Percentiles rank a stretch among this genome's conserved stretches.
phyloP scores from a whole-genome alignment of 2,329 filamentous ascomycete genomes.

The Verticillium albo-atrum region DNA sequence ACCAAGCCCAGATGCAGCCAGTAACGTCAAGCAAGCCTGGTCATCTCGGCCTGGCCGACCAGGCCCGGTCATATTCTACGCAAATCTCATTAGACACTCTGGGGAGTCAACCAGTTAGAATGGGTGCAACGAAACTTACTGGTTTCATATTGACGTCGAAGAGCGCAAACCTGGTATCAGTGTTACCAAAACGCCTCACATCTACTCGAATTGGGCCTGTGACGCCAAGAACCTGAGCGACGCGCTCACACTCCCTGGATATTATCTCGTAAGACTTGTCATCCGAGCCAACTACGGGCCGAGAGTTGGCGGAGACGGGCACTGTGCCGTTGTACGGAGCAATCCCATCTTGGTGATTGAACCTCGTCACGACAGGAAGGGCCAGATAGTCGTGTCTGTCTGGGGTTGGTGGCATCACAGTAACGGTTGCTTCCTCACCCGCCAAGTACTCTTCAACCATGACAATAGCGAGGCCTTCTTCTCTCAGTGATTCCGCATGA shows the following conservation, averaged over 20 bases:
- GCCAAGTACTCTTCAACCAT: constrained; percentile 44
- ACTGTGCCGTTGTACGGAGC: constrained; percentile 45
- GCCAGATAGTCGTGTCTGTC: constrained; percentile 30
- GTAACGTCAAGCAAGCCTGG: constrained; percentile 40
- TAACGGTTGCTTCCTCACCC: constrained; percentile 45
- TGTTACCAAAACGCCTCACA: constrained; percentile 30
- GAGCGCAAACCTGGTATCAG: constrained; percentile 31
- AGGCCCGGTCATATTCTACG: constrained; percentile 29
- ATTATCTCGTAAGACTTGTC: constrained; percentile 26
- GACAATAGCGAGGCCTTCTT: constrained; percentile 26
- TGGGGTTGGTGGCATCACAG: constrained; percentile 41
- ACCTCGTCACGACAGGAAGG: constrained; percentile 38
- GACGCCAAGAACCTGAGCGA: constrained; percentile 30
- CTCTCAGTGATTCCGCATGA: constrained; percentile 28
- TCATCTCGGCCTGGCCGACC: constrained; percentile 41
- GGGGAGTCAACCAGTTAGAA: no score
- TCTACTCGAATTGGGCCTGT: constrained; percentile 43
- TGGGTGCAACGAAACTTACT: no score
- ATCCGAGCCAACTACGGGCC: constrained; percentile 27
- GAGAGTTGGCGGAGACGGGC: constrained; percentile 42
- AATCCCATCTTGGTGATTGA: constrained; percentile 41
- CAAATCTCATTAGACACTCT: not conserved
- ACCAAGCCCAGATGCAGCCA: constrained; percentile 33
- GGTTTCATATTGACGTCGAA: constrained; percentile 51
- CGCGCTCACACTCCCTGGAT: constrained; percentile 32